Evolutionary conservation across 2,329 filamentous ascomycete genomes (phyloP).

Genomic region (Fusarium coicis): DNA sequence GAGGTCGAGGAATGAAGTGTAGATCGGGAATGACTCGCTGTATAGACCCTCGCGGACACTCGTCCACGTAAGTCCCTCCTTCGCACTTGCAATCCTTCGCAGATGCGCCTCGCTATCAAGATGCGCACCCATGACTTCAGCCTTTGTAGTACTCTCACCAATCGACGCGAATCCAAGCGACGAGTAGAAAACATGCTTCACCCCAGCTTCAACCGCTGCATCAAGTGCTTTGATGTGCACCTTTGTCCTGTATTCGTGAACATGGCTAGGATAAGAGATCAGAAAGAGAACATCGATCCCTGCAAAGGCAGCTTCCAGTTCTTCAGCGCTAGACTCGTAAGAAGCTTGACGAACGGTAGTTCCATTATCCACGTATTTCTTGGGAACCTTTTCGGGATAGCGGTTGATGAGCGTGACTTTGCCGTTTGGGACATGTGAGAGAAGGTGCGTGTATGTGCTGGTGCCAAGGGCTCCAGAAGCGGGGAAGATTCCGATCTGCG

Average conservation of each 20-base stretch:
- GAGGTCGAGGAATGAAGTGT: slow-evolving; percentile 27
- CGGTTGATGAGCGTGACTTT: slow-evolving; percentile 31
- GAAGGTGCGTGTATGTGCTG: slow-evolving; percentile 29
- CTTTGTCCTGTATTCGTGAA: slow-evolving; percentile 20
- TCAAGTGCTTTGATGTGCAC: slow-evolving; percentile 19
- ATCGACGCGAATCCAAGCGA: slow-evolving; percentile 17
- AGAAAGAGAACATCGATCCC: slow-evolving; percentile 15
- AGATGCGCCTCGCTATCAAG: slow-evolving; percentile 26
- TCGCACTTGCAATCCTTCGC: background rate
- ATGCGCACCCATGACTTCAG: slow-evolving; percentile 33
- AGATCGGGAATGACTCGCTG: slow-evolving; percentile 34
- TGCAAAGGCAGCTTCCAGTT: background rate
- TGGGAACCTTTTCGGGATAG: slow-evolving; percentile 6
- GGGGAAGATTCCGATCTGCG: slow-evolving; percentile 34
- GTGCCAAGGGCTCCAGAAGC: slow-evolving; percentile 34
- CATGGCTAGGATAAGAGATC: slow-evolving; percentile 36
- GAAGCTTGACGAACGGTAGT: slow-evolving; percentile 15
- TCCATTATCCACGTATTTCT: background rate
- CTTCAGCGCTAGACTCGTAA: slow-evolving; percentile 12
- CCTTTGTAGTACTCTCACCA: background rate
- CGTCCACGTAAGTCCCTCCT: slow-evolving; percentile 8
- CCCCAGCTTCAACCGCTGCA: slow-evolving; percentile 18
- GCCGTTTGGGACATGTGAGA: slow-evolving; percentile 3
- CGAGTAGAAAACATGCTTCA: slow-evolving; percentile 31
- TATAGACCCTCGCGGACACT: slow-evolving; percentile 34